These are phyloP conservation scores for Lachnellula subtilissima DNA, from an alignment of 2,329 filamentous ascomycete species.

Conservation along the genomic window DNA sequence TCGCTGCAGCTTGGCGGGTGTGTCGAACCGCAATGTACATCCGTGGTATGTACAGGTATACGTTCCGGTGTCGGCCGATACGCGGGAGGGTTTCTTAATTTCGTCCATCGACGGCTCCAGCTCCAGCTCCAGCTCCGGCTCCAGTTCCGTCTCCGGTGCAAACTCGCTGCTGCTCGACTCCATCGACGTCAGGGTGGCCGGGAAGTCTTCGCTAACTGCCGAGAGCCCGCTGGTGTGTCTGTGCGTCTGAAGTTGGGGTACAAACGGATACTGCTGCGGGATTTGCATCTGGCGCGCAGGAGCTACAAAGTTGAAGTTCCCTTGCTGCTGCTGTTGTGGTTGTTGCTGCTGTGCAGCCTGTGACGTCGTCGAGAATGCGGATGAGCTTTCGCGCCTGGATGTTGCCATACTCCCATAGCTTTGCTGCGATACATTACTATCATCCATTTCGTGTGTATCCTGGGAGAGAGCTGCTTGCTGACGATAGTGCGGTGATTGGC, in stretches of 20 bases:
- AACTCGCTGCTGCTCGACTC: conserved; percentile 36
- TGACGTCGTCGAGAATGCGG: conserved; percentile 29
- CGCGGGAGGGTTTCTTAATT: conserved; percentile 50
- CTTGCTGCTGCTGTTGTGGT: conserved; percentile 15
- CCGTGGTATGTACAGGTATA: conserved; percentile 97
- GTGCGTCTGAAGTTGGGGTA: conserved; percentile 23
- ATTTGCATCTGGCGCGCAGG: conserved; percentile 31
- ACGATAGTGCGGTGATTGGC: conserved; percentile 35
- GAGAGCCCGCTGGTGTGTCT: conserved; percentile 26
- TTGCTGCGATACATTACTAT: conserved; percentile 33
- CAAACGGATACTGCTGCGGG: conserved; percentile 32
- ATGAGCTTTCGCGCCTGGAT: conserved; percentile 35
- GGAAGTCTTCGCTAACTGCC: conserved; percentile 28
- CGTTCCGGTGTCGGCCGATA: conserved; percentile 73
- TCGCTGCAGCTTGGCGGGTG: conserved; percentile 80
- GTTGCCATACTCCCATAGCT: conserved; percentile 40
- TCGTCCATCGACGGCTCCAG: conserved; percentile 28
- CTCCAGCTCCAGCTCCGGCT: conserved; percentile 33
- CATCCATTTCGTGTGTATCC: conserved; percentile 30
- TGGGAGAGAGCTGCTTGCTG: conserved; percentile 23
- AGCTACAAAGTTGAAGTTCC: conserved; percentile 42
- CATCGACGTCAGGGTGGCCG: conserved; percentile 35
- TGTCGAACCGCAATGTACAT: conserved; percentile 83
- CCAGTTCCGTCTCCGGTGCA: conserved; percentile 28
- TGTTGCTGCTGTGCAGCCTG: conserved; percentile 12